Conservation (phyloP, 805 yeast species). For the Maudiozyma turicensis region DNA sequence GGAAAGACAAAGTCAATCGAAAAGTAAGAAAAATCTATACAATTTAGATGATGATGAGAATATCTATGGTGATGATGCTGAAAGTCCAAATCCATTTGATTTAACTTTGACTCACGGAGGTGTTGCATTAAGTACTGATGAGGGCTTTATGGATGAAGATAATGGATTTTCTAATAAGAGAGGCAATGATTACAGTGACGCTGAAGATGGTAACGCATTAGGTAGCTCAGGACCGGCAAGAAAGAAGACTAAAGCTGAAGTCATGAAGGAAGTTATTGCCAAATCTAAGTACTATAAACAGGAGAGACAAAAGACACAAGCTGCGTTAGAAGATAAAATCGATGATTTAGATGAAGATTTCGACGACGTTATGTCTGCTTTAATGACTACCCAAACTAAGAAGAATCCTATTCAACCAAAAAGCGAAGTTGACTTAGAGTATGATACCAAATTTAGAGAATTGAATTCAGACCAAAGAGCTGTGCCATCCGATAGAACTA, state of each 20-base stretch:
- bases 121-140: slow-evolving; percentile 50
- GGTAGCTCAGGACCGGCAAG: slow-evolving; percentile 36
- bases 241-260: slow-evolving; percentile 73
- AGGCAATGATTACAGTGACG: slow-evolving; percentile 31
- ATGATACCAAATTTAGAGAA: slow-evolving; percentile 58
- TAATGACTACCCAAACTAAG: slow-evolving; percentile 19
- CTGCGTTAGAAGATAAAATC: slow-evolving; percentile 48
- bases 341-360: slow-evolving; percentile 64
- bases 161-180: slow-evolving; percentile 16
- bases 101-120: slow-evolving; percentile 70
- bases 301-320: slow-evolving; percentile 61
- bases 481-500: slow-evolving; percentile 72
- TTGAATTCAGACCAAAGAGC: slow-evolving; percentile 64
- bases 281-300: slow-evolving; percentile 71
- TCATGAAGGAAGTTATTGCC: slow-evolving; percentile 77
- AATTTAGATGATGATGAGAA: slow-evolving; percentile 61
- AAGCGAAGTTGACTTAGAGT: slow-evolving; percentile 36
- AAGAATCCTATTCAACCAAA: slow-evolving; percentile 17
- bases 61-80: slow-evolving; percentile 33
- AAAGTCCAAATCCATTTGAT: slow-evolving; percentile 13
- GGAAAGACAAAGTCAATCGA: slow-evolving; percentile 59
- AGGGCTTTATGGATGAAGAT: slow-evolving; percentile 30
- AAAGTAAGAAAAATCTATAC: slow-evolving; percentile 51
- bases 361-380: slow-evolving; percentile 55
- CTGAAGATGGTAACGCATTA: slow-evolving; percentile 34